Base-by-base conservation (phyloP, 768 basidiomycete species). In the Suillus brevipes region DNA sequence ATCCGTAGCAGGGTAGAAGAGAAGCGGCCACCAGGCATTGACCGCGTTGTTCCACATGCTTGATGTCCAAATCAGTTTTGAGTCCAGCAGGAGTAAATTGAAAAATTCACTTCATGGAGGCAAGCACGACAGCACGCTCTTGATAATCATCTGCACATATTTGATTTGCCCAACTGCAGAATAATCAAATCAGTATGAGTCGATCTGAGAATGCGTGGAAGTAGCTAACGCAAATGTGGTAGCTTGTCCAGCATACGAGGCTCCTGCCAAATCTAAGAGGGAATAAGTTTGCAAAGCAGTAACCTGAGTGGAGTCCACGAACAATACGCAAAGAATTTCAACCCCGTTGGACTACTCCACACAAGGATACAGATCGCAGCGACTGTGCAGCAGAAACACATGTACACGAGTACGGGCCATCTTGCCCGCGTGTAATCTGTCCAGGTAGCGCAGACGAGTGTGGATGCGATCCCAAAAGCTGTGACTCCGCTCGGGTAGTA, bases 281-380 rank as follows among this genome's bases (percentile, higher is more conserved):
- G 60, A 8, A 3, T 20, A 18, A 34, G 38, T 6, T 53, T 34
- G 57, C 57, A 53, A 63, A 28, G 16, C n/a, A 38, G 4, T 23
- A 18, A 13, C 25, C 18, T n/a, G 49, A 23, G 56, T 38, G 37
- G 40, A 31, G 60, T 66, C 12, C 10, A 79, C 82, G 65, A 64
- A 85, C 88, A 91, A 71, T 89, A 92, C 5, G 89, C 91, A 67
- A 91, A 90, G 74, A 89, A 91, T 67, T 88, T 89, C n/a, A 88
- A 82, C 1, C 81, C 84, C 0, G 77, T 84, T 5, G 89, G 85
- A 62, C 81, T 84, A 61, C 78, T 79, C 86, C 87, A 88, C 4
- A 87, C 81, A 37, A 91, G 78, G 59, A 92, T 81, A 70, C 84
- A 85, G 57, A 86, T 82, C 18, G 84, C 78, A 14, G 87, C 81